These are phyloP conservation scores for Osmanthus fragrans DNA, from an alignment of 257 asterid genomes.

Conservation along the genomic window DNA sequence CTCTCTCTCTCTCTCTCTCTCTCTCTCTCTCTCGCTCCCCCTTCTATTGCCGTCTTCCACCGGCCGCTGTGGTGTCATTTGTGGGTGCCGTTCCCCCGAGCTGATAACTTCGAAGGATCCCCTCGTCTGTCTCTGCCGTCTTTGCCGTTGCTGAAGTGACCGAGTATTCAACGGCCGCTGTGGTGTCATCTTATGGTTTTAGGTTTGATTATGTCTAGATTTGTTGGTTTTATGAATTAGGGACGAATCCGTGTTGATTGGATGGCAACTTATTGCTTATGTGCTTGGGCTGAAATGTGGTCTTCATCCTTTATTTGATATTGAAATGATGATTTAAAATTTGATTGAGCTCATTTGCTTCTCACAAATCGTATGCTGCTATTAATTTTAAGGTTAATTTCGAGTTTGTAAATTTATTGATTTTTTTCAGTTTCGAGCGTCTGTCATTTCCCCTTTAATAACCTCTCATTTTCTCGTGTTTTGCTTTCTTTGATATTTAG, in stretches of 20 bases:
- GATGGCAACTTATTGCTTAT: not conserved
- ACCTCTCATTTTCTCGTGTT: not conserved
- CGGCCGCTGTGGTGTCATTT: too few species aligned
- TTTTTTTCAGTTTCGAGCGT: too few species aligned
- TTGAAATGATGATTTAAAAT: slow-evolving; percentile 4
- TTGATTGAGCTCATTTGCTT: slow-evolving; percentile 3
- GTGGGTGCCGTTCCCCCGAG: too few species aligned
- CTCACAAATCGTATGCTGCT: slow-evolving; percentile 14
- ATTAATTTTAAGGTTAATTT: not conserved
- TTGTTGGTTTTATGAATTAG: slow-evolving; percentile 1
- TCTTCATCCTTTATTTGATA: not conserved
- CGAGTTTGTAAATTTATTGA: too few species aligned
- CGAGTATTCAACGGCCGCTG: too few species aligned
- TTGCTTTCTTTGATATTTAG: not conserved
- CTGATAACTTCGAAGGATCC: too few species aligned
- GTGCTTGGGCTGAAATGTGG: slow-evolving; percentile 25
- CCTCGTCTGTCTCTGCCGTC: too few species aligned
- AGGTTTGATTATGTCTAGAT: not conserved
- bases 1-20: too few species aligned
- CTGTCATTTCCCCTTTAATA: not conserved
- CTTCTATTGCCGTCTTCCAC: too few species aligned
- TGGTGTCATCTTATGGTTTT: not conserved
- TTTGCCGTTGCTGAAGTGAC: too few species aligned
- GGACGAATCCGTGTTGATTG: slow-evolving; percentile 18
- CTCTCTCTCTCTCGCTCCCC: too few species aligned